phyloP scores from a whole-genome alignment of 148 eudicot genomes.

The Suaeda aralocaspica region DNA sequence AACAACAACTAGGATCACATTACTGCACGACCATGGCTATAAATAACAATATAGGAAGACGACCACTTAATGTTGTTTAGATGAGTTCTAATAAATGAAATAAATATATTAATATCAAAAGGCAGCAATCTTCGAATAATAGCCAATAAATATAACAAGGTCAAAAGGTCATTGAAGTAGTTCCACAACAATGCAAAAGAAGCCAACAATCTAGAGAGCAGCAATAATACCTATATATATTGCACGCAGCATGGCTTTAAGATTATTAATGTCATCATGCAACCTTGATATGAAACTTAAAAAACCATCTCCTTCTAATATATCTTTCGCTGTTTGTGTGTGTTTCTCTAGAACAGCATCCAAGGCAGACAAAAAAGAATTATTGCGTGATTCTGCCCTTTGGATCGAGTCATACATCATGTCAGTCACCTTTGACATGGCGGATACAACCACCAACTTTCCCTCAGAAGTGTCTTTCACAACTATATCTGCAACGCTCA shows the following conservation, averaged over 20 bases:
- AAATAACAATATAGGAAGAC: too few species aligned
- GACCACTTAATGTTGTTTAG: neutral
- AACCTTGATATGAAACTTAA: constrained; percentile 57
- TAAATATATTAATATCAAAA: too few species aligned
- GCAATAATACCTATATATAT: constrained; percentile 67
- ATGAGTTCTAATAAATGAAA: neutral
- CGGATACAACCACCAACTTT: constrained; percentile 92
- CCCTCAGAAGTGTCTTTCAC: constrained; percentile 64
- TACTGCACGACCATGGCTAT: neutral
- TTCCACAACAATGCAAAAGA: neutral
- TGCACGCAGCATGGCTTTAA: constrained; percentile 94
- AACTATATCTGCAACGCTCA: constrained; percentile 77
- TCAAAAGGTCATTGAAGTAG: neutral
- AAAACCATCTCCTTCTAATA: constrained; percentile 72
- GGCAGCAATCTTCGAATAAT: neutral
- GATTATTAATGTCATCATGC: constrained; percentile 77
- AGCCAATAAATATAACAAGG: neutral
- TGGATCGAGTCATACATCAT: constrained; percentile 88
- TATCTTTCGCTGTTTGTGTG: constrained; percentile 61
- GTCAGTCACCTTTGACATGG: constrained; percentile 98
- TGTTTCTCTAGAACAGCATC: constrained; percentile 89
- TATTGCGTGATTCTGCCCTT: constrained; percentile 79
- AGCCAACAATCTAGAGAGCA: constrained; percentile 8
- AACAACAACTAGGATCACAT: too few species aligned
- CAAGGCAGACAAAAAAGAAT: constrained; percentile 60